Base-by-base conservation (phyloP, 2,329 filamentous ascomycete genomes). In the Monosporascus sp. region DNA sequence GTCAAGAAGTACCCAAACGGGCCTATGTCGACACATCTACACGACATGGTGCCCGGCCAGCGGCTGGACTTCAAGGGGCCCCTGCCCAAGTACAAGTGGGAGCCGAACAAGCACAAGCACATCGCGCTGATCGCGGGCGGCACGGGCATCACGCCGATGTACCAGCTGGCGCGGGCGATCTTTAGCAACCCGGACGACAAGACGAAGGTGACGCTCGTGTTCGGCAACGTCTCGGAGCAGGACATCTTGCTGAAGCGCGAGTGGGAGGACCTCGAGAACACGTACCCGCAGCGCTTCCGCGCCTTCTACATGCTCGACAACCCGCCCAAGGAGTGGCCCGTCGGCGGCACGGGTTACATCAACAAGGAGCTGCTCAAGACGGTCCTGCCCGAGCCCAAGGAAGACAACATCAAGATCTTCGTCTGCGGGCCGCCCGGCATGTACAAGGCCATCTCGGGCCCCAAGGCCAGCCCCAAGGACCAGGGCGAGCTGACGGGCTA, bases 121-220 rank as follows among this genome's bases (percentile, higher is more conserved):
- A 84, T 95, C 64, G 87, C 83, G 39, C 79, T 93, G 60, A 82
- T 99, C 58, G 90, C 93, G n/a, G 94, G 94, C 65, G 94, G 94
- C 60, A 97, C 94, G 7, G 94, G 94, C 57, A 96, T 99, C 72
- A 94, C 94, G 11, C 94, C 94, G 62, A 97, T 97, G 93, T 97
- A 89, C 80, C 94, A 99, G 79, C 85, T 99, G 46, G 79, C 85
- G 60, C 90, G 90, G 58, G 82, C 86, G 68, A 96, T 99, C 76
- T 96, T 97, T 85, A 90, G 87, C 74, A 96, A 97, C 82, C 90
- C 93, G 56, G 83, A 89, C 44, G 94, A 99, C 77, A 92, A 94
- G 83, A 99, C 94, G 65, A 96, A 96, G 79, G 91, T 99, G 43
- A 97, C 93, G 6, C 85, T 99, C 35, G 82, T 99, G 38, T 97